Evolutionary conservation across 108 stramenopile species (phyloP).

Genomic region (Fragilariopsis cylindrus): DNA sequence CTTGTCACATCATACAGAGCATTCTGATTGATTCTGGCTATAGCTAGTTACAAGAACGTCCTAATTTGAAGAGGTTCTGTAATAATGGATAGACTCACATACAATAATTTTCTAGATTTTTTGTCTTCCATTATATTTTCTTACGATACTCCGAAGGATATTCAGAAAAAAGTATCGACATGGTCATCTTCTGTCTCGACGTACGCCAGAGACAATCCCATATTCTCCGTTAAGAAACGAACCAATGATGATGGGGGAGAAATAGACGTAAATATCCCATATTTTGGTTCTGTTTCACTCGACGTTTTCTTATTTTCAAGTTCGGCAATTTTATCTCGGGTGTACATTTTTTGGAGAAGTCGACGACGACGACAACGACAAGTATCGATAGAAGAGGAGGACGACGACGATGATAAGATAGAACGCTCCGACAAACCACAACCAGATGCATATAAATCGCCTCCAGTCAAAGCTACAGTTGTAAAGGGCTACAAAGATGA

Average conservation of each 20-base stretch:
- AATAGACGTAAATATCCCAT: slow-evolving; percentile 7
- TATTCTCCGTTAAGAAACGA: not conserved
- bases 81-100: not conserved
- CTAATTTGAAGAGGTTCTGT: no score
- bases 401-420: not conserved
- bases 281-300: slow-evolving; percentile 10
- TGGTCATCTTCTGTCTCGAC: not conserved
- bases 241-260: not conserved
- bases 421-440: not conserved
- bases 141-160: not conserved
- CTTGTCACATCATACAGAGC: no score
- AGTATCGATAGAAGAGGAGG: not conserved
- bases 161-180: not conserved
- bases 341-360: slow-evolving; percentile 10
- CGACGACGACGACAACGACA: not conserved
- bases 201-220: not conserved
- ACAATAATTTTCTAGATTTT: not conserved
- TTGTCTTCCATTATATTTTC: not conserved
- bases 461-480: slow-evolving; percentile 10
- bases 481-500: slow-evolving; percentile 15
- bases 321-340: slow-evolving; percentile 9
- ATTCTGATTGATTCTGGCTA: no score
- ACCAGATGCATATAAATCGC: not conserved
- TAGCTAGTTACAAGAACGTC: no score
- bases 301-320: slow-evolving; percentile 4